Conservation (phyloP, 139 green algal species). For the Chlorella vulgaris region DNA sequence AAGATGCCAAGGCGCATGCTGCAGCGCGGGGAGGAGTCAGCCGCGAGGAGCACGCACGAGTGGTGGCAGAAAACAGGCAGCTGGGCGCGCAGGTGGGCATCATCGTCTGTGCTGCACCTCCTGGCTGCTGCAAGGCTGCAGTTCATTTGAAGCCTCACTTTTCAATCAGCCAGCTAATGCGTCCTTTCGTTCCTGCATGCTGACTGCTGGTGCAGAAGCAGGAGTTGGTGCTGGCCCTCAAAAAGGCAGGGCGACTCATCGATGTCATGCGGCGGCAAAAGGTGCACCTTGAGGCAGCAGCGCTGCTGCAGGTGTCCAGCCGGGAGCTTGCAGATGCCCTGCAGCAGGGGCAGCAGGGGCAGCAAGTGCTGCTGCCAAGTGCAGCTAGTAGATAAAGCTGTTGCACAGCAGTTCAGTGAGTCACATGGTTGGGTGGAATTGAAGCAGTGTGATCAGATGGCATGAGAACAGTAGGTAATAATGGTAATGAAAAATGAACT, state of each 20-base stretch:
- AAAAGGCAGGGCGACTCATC: constrained; percentile 88
- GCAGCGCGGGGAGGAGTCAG: constrained; percentile 59
- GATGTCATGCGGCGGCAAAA: constrained; percentile 87
- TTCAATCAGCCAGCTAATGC: too few species aligned
- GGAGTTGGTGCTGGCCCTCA: constrained; percentile 80
- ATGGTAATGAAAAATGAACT: neutral
- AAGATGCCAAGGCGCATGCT: constrained; percentile 56
- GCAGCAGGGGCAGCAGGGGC: neutral
- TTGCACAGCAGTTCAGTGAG: too few species aligned
- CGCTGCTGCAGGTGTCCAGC: constrained; percentile 77
- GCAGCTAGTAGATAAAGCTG: neutral
- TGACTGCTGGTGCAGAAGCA: constrained; percentile 74
- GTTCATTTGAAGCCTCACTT: too few species aligned
- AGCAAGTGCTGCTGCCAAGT: neutral
- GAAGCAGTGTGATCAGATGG: too few species aligned
- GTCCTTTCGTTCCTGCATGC: too few species aligned
- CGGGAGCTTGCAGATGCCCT: constrained; percentile 73
- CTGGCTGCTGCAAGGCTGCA: neutral
- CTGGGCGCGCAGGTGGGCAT: constrained; percentile 3
- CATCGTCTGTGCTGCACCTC: neutral
- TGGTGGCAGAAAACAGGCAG: constrained; percentile 44
- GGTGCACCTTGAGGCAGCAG: constrained; percentile 81
- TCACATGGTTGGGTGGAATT: neutral
- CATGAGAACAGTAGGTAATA: too few species aligned
- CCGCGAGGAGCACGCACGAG: constrained; percentile 52